Percentiles rank a stretch among this genome's conserved stretches.
phyloP scores from a whole-genome alignment of 768 basidiomycete species.

The Butyriboletus loyo region DNA sequence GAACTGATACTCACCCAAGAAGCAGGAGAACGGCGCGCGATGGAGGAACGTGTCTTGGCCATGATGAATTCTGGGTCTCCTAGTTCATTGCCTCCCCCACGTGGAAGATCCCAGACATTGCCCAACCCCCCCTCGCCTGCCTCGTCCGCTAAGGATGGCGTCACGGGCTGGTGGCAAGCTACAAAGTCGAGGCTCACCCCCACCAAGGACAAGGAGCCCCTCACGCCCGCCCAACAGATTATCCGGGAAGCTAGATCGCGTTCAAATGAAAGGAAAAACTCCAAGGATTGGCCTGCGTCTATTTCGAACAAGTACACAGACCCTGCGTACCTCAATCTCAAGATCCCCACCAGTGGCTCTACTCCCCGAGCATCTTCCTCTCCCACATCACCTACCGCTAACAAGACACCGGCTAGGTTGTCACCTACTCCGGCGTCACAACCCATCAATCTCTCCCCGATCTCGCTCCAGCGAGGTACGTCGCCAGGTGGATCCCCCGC shows the following conservation, averaged over 20 bases:
- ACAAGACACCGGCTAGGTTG: slow-evolving; percentile 27
- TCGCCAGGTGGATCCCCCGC: slow-evolving; percentile 37
- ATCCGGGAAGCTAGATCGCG: slow-evolving; percentile 69
- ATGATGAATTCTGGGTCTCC: slow-evolving; percentile 54
- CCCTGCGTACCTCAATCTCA: slow-evolving; percentile 55
- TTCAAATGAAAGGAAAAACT: slow-evolving; percentile 50
- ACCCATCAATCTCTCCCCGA: slow-evolving; percentile 53
- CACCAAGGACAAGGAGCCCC: slow-evolving; percentile 65
- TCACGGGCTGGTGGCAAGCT: slow-evolving; percentile 64
- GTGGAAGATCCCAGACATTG: slow-evolving; percentile 55
- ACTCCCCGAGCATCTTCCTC: slow-evolving; percentile 46
- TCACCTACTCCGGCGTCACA: slow-evolving; percentile 42
- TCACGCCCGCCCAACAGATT: slow-evolving; percentile 85
- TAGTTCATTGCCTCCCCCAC: slow-evolving; percentile 53
- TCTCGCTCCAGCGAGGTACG: slow-evolving; percentile 51
- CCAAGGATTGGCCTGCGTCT: slow-evolving; percentile 56
- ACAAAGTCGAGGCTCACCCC: slow-evolving; percentile 77
- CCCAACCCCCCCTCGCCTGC: slow-evolving; percentile 62
- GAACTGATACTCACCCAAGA: slow-evolving; percentile 73
- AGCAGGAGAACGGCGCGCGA: slow-evolving; percentile 59
- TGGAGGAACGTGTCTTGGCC: slow-evolving; percentile 75
- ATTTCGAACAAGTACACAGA: slow-evolving; percentile 53
- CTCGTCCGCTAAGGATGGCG: slow-evolving; percentile 58
- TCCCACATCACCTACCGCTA: slow-evolving; percentile 64
- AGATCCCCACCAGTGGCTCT: slow-evolving; percentile 46